Conservation (phyloP, 2,329 filamentous ascomycete species). For the Arthrobotrys sphaeroides region DNA sequence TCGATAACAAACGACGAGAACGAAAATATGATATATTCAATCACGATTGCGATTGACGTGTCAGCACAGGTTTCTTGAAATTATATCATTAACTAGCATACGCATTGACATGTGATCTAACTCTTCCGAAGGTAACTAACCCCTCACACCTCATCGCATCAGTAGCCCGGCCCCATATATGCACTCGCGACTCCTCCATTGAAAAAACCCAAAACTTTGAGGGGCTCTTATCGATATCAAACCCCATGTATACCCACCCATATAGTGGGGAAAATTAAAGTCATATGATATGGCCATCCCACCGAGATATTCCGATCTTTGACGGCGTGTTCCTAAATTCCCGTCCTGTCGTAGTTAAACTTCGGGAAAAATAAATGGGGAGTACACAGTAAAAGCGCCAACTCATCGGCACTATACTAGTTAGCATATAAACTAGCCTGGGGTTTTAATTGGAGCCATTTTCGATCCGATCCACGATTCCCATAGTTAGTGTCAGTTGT, state of each 20-base stretch:
- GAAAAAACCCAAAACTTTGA: background rate
- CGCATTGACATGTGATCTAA: background rate
- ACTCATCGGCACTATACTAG: constrained; percentile 1
- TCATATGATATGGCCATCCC: constrained; percentile 40
- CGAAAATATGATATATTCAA: constrained; percentile 10
- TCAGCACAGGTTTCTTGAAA: too few relatives aligned
- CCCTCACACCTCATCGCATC: constrained; percentile 1
- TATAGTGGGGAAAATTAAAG: constrained; percentile 31
- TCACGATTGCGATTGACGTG: constrained; percentile 6
- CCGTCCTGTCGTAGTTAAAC: too few relatives aligned
- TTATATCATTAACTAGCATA: background rate
- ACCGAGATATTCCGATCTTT: constrained; percentile 8
- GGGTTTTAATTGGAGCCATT: background rate
- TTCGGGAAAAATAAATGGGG: too few relatives aligned
- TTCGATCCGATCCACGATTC: constrained; percentile 46
- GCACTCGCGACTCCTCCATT: too few relatives aligned
- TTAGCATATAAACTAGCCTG: constrained; percentile 16
- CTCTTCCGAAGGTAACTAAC: background rate
- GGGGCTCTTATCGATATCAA: constrained; percentile 38
- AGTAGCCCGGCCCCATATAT: background rate
- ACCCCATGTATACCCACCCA: too few relatives aligned
- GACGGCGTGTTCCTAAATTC: constrained; percentile 25
- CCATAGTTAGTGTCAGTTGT: background rate
- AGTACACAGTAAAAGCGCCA: constrained; percentile 17
- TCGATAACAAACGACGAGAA: too few relatives aligned